These are phyloP conservation scores for Aureobasidium mangrovei DNA, from an alignment of 2,329 filamentous ascomycete genomes.

Conservation along the genomic window DNA sequence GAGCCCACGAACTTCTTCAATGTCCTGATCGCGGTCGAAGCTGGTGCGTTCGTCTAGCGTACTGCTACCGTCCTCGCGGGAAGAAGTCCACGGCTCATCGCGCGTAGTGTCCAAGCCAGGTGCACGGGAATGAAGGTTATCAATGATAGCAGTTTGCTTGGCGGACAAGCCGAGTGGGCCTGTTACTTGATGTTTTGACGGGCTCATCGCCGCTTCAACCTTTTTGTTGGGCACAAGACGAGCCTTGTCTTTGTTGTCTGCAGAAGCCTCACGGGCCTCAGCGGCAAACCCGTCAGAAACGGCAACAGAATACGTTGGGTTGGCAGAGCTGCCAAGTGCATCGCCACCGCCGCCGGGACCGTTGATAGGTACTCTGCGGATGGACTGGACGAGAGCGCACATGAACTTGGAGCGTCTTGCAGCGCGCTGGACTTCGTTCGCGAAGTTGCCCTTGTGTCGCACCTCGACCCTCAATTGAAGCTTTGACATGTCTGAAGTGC, in stretches of 20 bases:
- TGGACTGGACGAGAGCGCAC: slow-evolving; percentile 77
- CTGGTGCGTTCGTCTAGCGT: slow-evolving; percentile 32
- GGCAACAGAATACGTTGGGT: slow-evolving; percentile 72
- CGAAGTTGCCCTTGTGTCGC: slow-evolving; percentile 64
- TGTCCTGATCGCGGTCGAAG: slow-evolving; percentile 27
- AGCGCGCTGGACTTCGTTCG: slow-evolving; percentile 68
- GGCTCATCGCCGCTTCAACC: slow-evolving; percentile 13
- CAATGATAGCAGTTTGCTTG: slow-evolving; percentile 34
- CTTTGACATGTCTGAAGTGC: slow-evolving; percentile 81
- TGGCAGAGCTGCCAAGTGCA: slow-evolving; percentile 52
- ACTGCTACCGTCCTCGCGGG: slow-evolving; percentile 30
- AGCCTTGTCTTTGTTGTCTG: slow-evolving; percentile 40
- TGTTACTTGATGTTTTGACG: slow-evolving; percentile 19
- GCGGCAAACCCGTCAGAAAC: slow-evolving; percentile 61
- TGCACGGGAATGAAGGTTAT: slow-evolving; percentile 35
- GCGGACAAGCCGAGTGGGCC: slow-evolving; percentile 27
- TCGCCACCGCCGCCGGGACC: slow-evolving; percentile 64
- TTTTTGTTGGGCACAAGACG: slow-evolving; percentile 52
- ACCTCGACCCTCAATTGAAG: slow-evolving; percentile 74
- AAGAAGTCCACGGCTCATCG: slow-evolving; percentile 35
- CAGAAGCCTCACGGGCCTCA: slow-evolving; percentile 49
- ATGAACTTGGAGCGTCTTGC: slow-evolving; percentile 90
- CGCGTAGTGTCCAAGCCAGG: slow-evolving; percentile 35
- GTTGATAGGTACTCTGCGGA: slow-evolving; percentile 81
- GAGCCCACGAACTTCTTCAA: slow-evolving; percentile 36